Evolutionary conservation across 495 filamentous ascomycete species (phyloP), one percentile per base, ranked within the genome.

Genomic region (Penicillium verhagenii): DNA sequence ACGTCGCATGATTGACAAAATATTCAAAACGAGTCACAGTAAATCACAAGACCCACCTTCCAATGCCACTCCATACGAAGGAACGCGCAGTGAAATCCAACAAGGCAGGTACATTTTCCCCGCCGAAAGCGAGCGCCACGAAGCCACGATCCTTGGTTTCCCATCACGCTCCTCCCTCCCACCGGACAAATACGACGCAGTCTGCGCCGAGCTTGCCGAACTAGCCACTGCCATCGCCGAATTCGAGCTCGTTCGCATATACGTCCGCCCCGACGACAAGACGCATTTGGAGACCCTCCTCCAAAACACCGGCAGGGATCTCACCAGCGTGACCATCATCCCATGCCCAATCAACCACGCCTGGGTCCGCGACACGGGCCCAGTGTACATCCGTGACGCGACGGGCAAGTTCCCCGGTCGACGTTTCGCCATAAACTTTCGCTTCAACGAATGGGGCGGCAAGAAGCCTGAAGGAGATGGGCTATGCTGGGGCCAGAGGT

Each of bases 381-480:
- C 65, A 3, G 54, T 68, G 13, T 68, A 68, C 19, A 53, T 68
- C 19, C 62, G 54, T 38, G 54, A 63, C 40, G 53, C 54, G 10
- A 63, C 52, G 16, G 65, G 59, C 4, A 3, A 26, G 23, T 57
- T 44, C 37, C 43, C 46, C 2, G 52, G 56, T 14, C 45, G 46
- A 7, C 57, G 63, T 2, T 58, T 66, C 42, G 66, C 63, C 1
- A 45, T 69, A 7, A 57, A 59, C 43, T 64, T 66, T 48, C 52
- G 59, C 0, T 69, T 69, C 47, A 69, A 66, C 43, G 66, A 66
- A 40, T 69, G 66, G 66, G 60, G 63, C 20, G 58, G 56, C 33
- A 67, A 64, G 50, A 65, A 60, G 10, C 47, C 57, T 9, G 54
- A 57, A 14, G 35, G 53, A 14, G 57, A 60, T 19, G 53, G 57